Base-by-base conservation (phyloP, 225 moss, liverwort and hornwort genomes). In the Neckera pumila region DNA sequence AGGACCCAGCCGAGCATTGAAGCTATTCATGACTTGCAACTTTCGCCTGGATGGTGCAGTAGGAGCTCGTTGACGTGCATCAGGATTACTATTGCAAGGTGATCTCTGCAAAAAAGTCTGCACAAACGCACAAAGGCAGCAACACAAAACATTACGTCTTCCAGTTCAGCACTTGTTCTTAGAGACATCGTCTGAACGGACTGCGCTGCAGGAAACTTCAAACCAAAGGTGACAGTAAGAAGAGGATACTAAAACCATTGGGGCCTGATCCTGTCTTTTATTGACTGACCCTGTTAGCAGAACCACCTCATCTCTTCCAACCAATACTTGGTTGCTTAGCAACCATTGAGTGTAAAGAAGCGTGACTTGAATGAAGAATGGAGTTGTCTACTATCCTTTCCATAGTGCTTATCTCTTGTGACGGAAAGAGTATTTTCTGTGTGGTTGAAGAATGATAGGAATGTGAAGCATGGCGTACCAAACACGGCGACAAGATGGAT, bases 401-500 rank as follows among this genome's bases (percentile, higher is more conserved):
- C 60, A 81, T 15, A 47, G 62, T 45, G 45, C 9, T 62, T 45
- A 31, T 43, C 62, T 63, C n/a, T n/a, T n/a, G 22, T 56, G 27
- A 40, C 28, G 28, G 22, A 81, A 45, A 12, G 81, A 31, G 31
- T 80, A 42, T 59, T 19, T 9, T 19, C 19, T 60, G 42, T 59
- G 10, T 18, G 80, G 30, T 43, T 61, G 61, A 40, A 45, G 61
- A 61, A 43, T 33, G 63, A 82, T 25, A 67, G 56, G 67, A 56
- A 71, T 34, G 56, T 7, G 76, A 26, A 64, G 78, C 74, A 36
- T 36, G 20, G 38, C 88, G 27, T 89, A 94, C 94, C 94, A 94
- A 79, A 64, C 94, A 94, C 75, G 94, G 94, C 4, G 91, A 90
- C 78, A 94, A 65, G 66, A 91, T 87, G 67, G 90, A 94, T 82